Percentiles rank a stretch among this genome's conserved stretches.
Evolutionary conservation across 2,329 filamentous ascomycete genomes (phyloP).

Genomic region (Trichoderma koningii): DNA sequence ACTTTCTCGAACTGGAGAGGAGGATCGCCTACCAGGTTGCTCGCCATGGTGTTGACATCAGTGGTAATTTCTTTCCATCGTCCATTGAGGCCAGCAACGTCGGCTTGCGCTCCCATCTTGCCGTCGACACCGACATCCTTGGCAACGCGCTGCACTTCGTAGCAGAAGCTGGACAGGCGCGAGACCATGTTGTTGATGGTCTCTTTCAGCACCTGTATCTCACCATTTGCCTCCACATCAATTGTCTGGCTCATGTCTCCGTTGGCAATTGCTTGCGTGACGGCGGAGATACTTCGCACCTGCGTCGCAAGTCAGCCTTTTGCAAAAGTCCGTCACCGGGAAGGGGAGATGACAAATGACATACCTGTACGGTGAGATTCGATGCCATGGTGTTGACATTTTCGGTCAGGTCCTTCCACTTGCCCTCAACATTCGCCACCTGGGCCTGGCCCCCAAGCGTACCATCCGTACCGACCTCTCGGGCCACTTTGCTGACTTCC

Average conservation of each 20-base stretch:
- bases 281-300: constrained; percentile 88
- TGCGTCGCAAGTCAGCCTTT: constrained; percentile 40
- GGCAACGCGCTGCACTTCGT: constrained; percentile 91
- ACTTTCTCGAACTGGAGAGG: background rate
- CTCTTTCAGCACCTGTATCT: constrained; percentile 90
- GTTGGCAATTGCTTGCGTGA: constrained; percentile 92
- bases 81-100: constrained; percentile 88
- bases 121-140: constrained; percentile 97
- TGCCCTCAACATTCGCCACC: constrained; percentile 92
- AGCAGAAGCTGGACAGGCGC: constrained; percentile 90
- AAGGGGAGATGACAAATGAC: constrained; percentile 19
- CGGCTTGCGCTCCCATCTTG: constrained; percentile 97
- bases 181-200: constrained; percentile 99
- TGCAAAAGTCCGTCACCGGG: background rate
- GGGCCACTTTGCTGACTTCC: constrained; percentile 92
- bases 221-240: constrained; percentile 90
- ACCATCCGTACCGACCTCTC: constrained; percentile 94
- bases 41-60: constrained; percentile 91
- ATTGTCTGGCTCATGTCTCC: constrained; percentile 97
- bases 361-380: constrained; percentile 66
- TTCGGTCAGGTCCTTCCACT: constrained; percentile 96
- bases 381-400: constrained; percentile 80
- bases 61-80: constrained; percentile 98
- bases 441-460: constrained; percentile 91
- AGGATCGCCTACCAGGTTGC: constrained; percentile 54